These are phyloP conservation scores for Candida gigantensis DNA, from an alignment of 1,139 yeast genomes.

Conservation along the genomic window DNA sequence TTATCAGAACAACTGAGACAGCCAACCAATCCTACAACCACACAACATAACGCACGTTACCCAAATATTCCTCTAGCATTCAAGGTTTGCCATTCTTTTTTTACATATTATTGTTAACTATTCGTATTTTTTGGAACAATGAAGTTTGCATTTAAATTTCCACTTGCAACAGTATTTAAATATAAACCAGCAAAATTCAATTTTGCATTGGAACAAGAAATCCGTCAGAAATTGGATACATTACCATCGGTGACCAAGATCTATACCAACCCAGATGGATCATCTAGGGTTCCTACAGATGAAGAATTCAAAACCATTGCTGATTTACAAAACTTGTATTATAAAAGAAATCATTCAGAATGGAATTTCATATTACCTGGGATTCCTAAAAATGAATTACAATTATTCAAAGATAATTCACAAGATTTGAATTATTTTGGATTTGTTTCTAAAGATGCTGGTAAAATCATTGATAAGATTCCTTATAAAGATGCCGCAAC, in stretches of 20 bases:
- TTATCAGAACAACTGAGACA: background rate
- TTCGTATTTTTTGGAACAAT: constrained; percentile 17
- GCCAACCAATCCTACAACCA: constrained; percentile 6
- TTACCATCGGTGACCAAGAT: constrained; percentile 59
- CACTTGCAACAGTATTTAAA: constrained; percentile 42
- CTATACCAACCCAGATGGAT: constrained; percentile 77
- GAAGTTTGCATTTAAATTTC: constrained; percentile 48
- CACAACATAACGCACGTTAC: no score
- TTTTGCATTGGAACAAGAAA: constrained; percentile 43
- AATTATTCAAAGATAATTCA: constrained; percentile 62
- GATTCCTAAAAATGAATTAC: constrained; percentile 54
- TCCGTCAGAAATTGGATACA: constrained; percentile 44
- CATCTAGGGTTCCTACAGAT: constrained; percentile 71
- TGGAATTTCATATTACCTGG: constrained; percentile 63
- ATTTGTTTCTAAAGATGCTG: constrained; percentile 62
- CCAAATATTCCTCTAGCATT: no score
- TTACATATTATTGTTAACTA: no score
- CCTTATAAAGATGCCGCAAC: constrained; percentile 80
- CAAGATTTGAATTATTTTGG: constrained; percentile 62
- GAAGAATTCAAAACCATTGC: constrained; percentile 74
- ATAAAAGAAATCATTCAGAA: constrained; percentile 58
- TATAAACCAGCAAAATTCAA: constrained; percentile 42
- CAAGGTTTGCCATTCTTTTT: no score
- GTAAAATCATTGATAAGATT: constrained; percentile 75
- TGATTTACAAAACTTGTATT: constrained; percentile 63